Evolutionary conservation across 495 filamentous ascomycete species (phyloP).

Genomic region (Aspergillus affinis): DNA sequence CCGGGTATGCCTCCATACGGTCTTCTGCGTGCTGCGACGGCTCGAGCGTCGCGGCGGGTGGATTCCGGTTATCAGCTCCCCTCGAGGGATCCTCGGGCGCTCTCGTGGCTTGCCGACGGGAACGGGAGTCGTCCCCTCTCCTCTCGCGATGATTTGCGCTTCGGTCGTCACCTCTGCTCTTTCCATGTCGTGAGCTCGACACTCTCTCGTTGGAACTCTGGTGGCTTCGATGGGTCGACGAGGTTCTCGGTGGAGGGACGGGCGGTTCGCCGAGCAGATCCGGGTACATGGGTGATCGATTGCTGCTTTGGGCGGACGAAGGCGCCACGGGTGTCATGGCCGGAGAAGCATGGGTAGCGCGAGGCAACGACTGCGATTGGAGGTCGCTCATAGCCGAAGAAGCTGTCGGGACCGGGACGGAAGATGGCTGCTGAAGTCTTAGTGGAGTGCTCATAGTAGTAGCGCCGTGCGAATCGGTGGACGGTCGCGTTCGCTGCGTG

Average conservation of each 20-base stretch:
- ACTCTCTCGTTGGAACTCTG: constrained; percentile 39
- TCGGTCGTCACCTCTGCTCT: constrained; percentile 36
- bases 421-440: constrained; percentile 30
- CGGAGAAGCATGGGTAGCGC: constrained; percentile 35
- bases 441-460: constrained; percentile 19
- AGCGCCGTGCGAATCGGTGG: constrained; percentile 5
- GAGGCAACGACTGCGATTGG: constrained; percentile 36
- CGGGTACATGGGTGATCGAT: constrained; percentile 34
- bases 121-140: constrained; percentile 26
- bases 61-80: constrained; percentile 14
- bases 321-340: constrained; percentile 27
- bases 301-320: constrained; percentile 33
- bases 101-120: constrained; percentile 30
- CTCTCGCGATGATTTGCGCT: constrained; percentile 35
- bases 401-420: constrained; percentile 34
- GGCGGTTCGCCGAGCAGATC: constrained; percentile 42
- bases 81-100: constrained; percentile 30
- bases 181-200: constrained; percentile 34
- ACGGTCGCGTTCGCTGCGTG: constrained; percentile 37
- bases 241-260: constrained; percentile 45
- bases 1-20: constrained; percentile 27
- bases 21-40: constrained; percentile 19
- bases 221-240: constrained; percentile 41
- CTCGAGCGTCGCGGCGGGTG: constrained; percentile 14
- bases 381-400: constrained; percentile 48